These are phyloP conservation scores for Hypoxylon sp. DNA, from an alignment of 2,329 filamentous ascomycete species.

Conservation along the genomic window DNA sequence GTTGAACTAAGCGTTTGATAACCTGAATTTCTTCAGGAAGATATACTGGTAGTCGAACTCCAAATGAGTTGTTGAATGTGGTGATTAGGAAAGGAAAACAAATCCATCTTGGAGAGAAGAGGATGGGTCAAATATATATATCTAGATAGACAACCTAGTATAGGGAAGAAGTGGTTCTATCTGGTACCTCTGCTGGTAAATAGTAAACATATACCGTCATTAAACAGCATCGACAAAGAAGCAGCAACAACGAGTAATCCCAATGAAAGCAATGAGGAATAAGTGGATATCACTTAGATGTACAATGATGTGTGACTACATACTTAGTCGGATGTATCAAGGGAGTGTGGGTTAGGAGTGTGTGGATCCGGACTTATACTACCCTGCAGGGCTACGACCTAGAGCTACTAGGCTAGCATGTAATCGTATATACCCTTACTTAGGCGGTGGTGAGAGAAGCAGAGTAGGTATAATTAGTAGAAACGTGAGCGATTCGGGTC, in stretches of 20 bases:
- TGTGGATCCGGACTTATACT: slow-evolving; percentile 34
- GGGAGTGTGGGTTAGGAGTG: slow-evolving; percentile 17
- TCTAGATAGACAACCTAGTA: slow-evolving; percentile 4
- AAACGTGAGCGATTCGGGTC: slow-evolving; percentile 21
- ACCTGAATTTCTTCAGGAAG: slow-evolving; percentile 6
- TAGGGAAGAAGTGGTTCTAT: slow-evolving; percentile 25
- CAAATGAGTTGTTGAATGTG: slow-evolving; percentile 9
- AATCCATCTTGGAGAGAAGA: slow-evolving; percentile 5
- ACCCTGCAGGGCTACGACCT: slow-evolving; percentile 19
- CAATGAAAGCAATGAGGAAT: slow-evolving; percentile 25
- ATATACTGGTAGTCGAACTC: slow-evolving; percentile 14
- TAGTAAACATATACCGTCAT: slow-evolving; percentile 26
- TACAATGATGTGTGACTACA: slow-evolving; percentile 36
- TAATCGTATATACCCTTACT: slow-evolving; percentile 18
- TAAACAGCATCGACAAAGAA: slow-evolving; percentile 17
- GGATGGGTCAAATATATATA: slow-evolving; percentile 30
- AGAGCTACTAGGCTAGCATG: not conserved
- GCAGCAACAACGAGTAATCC: slow-evolving; percentile 8
- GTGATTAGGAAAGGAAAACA: slow-evolving; percentile 6
- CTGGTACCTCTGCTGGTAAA: slow-evolving; percentile 23
- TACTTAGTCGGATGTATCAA: slow-evolving; percentile 19
- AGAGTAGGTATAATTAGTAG: slow-evolving; percentile 4
- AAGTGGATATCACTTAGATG: slow-evolving; percentile 26
- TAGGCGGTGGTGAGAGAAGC: slow-evolving; percentile 13
- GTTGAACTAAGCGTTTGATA: slow-evolving; percentile 13